A percentile compares a stretch with the other conserved stretches of the same genome.
Evolutionary conservation across 148 eudicot genomes (phyloP).

Genomic region (Heliamphora exappendiculata): DNA sequence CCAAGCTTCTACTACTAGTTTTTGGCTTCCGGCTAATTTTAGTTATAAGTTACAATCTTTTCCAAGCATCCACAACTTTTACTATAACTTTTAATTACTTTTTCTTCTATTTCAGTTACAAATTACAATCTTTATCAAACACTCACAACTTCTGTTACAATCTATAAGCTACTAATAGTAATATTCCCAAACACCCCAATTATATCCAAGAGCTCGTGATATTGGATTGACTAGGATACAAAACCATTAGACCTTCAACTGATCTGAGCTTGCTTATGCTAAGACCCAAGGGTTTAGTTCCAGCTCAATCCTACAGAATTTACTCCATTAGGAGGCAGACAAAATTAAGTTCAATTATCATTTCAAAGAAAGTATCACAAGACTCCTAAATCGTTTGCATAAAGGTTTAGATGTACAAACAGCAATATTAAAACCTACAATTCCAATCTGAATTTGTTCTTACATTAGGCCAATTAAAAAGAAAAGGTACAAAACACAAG

Average conservation of each 20-base stretch:
- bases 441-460: not conserved
- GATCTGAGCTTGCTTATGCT: not conserved
- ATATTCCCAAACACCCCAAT: not conserved
- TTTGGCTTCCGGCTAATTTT: not conserved
- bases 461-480: not conserved
- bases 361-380: not conserved
- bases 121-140: not conserved
- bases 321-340: not conserved
- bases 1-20: too few relatives aligned
- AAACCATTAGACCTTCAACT: not conserved
- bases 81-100: too few relatives aligned
- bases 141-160: not conserved
- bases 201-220: too few relatives aligned
- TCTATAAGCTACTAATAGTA: not conserved
- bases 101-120: too few relatives aligned
- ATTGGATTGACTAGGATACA: too few relatives aligned
- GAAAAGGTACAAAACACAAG: not conserved
- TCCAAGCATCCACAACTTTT: not conserved
- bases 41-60: not conserved
- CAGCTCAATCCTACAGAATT: not conserved
- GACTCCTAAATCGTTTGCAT: not conserved
- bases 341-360: not conserved
- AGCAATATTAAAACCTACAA: not conserved
- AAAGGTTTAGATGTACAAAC: not conserved
- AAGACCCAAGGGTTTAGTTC: not conserved